Percentiles rank a stretch among this genome's conserved stretches.
phyloP scores from a whole-genome alignment of 2,329 filamentous ascomycete genomes.

The Stemphylium beticola region DNA sequence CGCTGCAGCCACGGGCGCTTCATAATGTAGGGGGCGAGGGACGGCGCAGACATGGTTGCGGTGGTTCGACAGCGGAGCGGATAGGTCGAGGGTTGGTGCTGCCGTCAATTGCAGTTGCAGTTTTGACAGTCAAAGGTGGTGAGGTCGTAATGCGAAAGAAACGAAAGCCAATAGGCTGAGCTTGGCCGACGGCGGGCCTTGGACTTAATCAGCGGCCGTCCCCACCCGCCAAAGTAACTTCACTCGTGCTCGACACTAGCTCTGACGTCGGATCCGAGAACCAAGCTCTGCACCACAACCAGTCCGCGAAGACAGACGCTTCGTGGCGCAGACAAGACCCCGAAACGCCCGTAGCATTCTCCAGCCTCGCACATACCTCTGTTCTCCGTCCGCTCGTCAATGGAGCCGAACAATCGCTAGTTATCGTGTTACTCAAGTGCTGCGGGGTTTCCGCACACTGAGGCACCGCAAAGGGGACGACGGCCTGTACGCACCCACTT shows the following conservation, averaged over 20 bases:
- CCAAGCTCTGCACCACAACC: constrained; percentile 9
- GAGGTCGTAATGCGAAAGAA: constrained; percentile 30
- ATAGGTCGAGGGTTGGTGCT: constrained; percentile 31
- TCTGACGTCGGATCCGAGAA: constrained; percentile 22
- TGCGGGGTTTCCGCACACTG: constrained; percentile 53
- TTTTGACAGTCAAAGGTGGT: constrained; percentile 25
- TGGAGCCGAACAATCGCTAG: constrained; percentile 52
- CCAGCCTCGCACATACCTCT: background rate
- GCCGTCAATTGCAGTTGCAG: constrained; percentile 37
- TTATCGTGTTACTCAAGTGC: constrained; percentile 50
- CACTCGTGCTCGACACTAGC: constrained; percentile 18
- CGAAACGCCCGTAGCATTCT: background rate
- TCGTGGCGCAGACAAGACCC: constrained; percentile 4
- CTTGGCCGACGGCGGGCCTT: constrained; percentile 14
- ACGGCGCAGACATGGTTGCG: constrained; percentile 70
- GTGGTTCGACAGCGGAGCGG: constrained; percentile 23
- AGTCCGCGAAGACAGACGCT: background rate
- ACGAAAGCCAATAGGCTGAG: constrained; percentile 25
- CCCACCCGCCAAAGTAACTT: constrained; percentile 18
- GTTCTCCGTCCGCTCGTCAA: constrained; percentile 38
- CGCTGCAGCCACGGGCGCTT: constrained; percentile 86
- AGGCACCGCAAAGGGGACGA: constrained; percentile 48
- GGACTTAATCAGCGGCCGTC: constrained; percentile 18
- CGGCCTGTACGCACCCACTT: constrained; percentile 41
- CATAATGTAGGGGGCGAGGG: constrained; percentile 75